Evolutionary conservation across 345 rosid genomes (phyloP).

Genomic region (Clarkia xantiana): DNA sequence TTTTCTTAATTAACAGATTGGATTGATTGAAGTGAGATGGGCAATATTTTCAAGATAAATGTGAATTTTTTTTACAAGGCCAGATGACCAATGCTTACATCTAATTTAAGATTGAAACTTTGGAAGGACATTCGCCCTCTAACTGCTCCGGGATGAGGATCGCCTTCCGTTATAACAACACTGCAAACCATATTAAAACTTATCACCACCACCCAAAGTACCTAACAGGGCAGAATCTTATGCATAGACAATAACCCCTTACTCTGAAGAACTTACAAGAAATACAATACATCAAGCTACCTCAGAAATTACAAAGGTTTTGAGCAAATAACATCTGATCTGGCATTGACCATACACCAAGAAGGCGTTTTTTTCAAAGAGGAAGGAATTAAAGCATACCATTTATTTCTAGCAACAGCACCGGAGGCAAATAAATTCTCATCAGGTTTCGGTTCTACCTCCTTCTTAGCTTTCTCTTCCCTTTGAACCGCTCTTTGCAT

Average conservation of each 20-base stretch:
- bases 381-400: background rate
- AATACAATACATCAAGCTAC: too few species aligned
- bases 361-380: background rate
- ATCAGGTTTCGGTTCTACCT: slow-evolving; percentile 41
- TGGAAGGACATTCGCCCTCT: slow-evolving; percentile 92
- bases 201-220: too few species aligned
- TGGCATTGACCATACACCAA: too few species aligned
- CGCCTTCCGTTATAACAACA: slow-evolving; percentile 77
- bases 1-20: slow-evolving; percentile 50
- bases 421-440: slow-evolving; percentile 29
- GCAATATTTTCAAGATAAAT: slow-evolving; percentile 9
- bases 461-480: slow-evolving; percentile 44
- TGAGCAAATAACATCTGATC: too few species aligned
- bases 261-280: too few species aligned
- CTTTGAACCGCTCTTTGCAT: slow-evolving; percentile 69
- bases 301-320: too few species aligned
- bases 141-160: slow-evolving; percentile 73
- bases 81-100: slow-evolving; percentile 57
- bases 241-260: too few species aligned
- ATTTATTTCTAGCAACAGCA: slow-evolving; percentile 49
- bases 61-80: slow-evolving; percentile 7
- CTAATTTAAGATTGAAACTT: slow-evolving; percentile 78
- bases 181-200: slow-evolving; percentile 3
- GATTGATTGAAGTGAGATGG: slow-evolving; percentile 11
- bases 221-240: too few species aligned